Base-by-base conservation (phyloP, 2,329 filamentous ascomycete genomes). In the Arthrobotrys conoides region DNA sequence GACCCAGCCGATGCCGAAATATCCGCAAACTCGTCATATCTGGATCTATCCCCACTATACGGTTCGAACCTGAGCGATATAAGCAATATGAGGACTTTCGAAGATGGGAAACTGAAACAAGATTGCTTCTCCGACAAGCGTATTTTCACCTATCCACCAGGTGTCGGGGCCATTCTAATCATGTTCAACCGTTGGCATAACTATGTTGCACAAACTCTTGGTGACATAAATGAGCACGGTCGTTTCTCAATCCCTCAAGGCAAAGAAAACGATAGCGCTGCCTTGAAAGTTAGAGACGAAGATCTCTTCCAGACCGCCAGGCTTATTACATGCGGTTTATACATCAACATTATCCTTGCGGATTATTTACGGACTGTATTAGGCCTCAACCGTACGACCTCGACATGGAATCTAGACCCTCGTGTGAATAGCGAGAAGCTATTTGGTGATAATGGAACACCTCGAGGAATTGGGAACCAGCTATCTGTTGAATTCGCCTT, bases 111-210 rank as follows among this genome's bases (percentile, higher is more conserved):
- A 83, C 85, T 94, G 81, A 93, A 94, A 85, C 87, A 90, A 0
- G 92, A 95, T 81, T 86, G 87, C 6, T 94, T 92, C 80, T 89
- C 91, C 1, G 91, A 93, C 82, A 90, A 90, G 84, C 88, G 92
- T 68, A 85, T 94, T 1, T 84, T 91, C 24, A 91, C 89, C 9
- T 91, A 92, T 82, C 92, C 92, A 0, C 91, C 92, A 0, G 91
- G 91, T 12, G 91, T 92, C 3, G 88, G 89, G 71, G 90, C 92
- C 3, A 82, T 94, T 2, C 85, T 94, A 30, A 88, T 94, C 84
- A 93, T 94, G 91, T 91, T 93, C 85, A 91, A 91, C 82, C 88
- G 90, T 24, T 96, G 96, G 85, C 95, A 97, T 85, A 97, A 98
- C 84, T 88, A 96, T 80, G 89, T 94, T 0, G 94, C 92, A 0